Conservation (phyloP, 2,329 filamentous ascomycete genomes). For the Sclerotinia sclerotiorum region DNA sequence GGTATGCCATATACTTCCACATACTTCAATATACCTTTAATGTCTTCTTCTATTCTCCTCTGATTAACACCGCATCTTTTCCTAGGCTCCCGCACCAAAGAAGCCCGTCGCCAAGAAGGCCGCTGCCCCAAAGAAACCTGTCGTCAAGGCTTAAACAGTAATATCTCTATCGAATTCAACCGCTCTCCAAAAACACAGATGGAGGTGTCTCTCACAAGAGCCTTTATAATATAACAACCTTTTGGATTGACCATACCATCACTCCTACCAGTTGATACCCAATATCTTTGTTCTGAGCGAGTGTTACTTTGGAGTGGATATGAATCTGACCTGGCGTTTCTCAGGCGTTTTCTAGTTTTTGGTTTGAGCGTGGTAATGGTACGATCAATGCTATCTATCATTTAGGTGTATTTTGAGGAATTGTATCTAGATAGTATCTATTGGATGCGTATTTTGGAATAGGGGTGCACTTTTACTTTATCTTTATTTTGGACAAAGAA, state of each 20-base stretch:
- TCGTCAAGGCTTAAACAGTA: slow-evolving; percentile 3
- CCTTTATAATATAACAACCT: slow-evolving; percentile 9
- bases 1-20: background rate
- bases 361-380: background rate
- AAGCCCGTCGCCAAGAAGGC: slow-evolving; percentile 35
- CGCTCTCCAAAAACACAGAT: background rate
- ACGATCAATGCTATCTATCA: background rate
- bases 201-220: slow-evolving; percentile 10
- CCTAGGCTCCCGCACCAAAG: slow-evolving; percentile 42
- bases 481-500: slow-evolving; percentile 1
- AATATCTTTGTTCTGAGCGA: slow-evolving; percentile 12
- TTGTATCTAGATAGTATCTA: slow-evolving; percentile 12
- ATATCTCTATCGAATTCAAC: background rate
- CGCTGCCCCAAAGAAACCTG: slow-evolving; percentile 1
- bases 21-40: background rate
- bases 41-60: background rate
- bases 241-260: slow-evolving; percentile 8
- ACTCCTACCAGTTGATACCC: slow-evolving; percentile 5
- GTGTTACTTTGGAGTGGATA: slow-evolving; percentile 17
- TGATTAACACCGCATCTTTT: slow-evolving; percentile 22
- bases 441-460: slow-evolving; percentile 16
- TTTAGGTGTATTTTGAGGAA: background rate
- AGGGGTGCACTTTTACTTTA: background rate
- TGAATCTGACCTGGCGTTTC: slow-evolving; percentile 17
- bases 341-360: slow-evolving; percentile 17